phyloP scores from a whole-genome alignment of 164 flowering plant genomes.

The Aristolochia californica region DNA sequence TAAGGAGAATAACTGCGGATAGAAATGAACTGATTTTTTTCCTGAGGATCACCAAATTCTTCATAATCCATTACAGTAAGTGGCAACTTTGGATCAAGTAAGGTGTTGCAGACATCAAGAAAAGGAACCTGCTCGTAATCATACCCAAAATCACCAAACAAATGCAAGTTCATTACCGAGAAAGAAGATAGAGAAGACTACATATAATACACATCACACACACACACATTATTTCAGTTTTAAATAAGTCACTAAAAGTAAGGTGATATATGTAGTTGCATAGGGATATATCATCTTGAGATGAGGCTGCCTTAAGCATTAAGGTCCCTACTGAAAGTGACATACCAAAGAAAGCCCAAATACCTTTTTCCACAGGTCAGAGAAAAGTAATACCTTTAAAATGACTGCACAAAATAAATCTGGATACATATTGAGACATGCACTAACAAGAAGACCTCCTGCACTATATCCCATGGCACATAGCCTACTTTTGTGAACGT shows the following conservation, averaged over 20 bases:
- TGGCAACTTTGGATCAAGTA: constrained; percentile 74
- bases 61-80: constrained; percentile 77
- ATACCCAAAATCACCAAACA: background rate
- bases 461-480: constrained; percentile 78
- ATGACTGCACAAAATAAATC: constrained; percentile 36
- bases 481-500: constrained; percentile 43
- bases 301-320: too few species aligned
- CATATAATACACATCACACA: too few species aligned
- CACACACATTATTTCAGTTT: too few species aligned
- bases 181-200: too few species aligned
- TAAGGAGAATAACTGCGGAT: constrained; percentile 71
- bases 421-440: constrained; percentile 67
- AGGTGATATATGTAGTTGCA: too few species aligned
- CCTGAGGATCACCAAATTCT: constrained; percentile 85
- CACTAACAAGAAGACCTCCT: constrained; percentile 74
- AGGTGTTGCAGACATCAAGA: constrained; percentile 82
- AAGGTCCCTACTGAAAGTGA: too few species aligned
- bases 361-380: too few species aligned
- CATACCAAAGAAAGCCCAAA: too few species aligned
- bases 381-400: constrained; percentile 45
- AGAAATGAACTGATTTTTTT: constrained; percentile 33
- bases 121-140: constrained; percentile 73
- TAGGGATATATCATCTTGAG: too few species aligned
- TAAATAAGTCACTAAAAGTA: too few species aligned
- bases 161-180: too few species aligned